Conservation (phyloP, 768 basidiomycete genomes). For the Russula virescens region DNA sequence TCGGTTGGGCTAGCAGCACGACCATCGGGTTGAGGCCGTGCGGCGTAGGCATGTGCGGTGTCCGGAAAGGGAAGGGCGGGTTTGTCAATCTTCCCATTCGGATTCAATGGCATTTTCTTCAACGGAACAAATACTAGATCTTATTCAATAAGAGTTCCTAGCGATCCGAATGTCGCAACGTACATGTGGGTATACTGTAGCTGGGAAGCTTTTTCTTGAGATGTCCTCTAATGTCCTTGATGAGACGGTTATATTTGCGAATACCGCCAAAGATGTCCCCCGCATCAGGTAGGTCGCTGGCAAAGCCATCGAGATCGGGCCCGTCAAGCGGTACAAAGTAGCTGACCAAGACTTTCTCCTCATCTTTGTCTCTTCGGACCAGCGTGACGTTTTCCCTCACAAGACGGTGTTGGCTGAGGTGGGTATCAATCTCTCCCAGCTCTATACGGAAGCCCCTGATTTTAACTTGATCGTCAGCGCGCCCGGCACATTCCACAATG, state of each 20-base stretch:
- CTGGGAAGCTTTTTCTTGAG: constrained; percentile 94
- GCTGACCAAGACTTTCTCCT: constrained; percentile 96
- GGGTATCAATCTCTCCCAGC: constrained; percentile 94
- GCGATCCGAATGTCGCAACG: constrained; percentile 31
- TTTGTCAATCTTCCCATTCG: constrained; percentile 99
- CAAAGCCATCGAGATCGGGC: constrained; percentile 57
- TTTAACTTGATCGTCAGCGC: constrained; percentile 98
- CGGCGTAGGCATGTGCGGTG: constrained; percentile 63
- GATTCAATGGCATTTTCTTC: constrained; percentile 93
- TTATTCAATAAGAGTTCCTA: constrained; percentile 5
- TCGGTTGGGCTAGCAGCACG: constrained; percentile 61
- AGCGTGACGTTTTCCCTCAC: constrained; percentile 98
- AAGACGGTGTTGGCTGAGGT: constrained; percentile 87
- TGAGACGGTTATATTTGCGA: constrained; percentile 76
- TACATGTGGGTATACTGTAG: constrained; percentile 89
- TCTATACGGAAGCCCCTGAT: constrained; percentile 99
- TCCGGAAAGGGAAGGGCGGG: constrained; percentile 98
- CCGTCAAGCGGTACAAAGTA: constrained; percentile 91
- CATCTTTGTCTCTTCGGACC: constrained; percentile 95
- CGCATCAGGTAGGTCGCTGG: constrained; percentile 52
- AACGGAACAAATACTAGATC: constrained; percentile 86
- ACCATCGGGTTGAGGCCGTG: constrained; percentile 31
- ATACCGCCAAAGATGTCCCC: constrained; percentile 70
- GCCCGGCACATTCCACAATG: constrained; percentile 91
- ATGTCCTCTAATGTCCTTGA: constrained; percentile 91